phyloP scores from a whole-genome alignment of 108 stramenopile species.

The Nitzschia palea region DNA sequence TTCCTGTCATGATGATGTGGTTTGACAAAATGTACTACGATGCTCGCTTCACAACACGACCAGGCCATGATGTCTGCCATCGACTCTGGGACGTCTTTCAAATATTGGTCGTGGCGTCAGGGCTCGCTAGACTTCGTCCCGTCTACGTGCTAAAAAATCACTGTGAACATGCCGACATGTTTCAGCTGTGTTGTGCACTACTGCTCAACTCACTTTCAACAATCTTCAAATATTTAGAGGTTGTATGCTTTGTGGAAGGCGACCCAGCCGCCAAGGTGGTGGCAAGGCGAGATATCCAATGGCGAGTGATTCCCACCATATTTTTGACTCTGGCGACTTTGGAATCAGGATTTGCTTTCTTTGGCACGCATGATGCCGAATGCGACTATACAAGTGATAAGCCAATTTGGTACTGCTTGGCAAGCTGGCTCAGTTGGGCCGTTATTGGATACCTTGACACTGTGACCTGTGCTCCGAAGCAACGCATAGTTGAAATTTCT shows the following conservation, averaged over 20 bases:
- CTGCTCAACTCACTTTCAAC: conserved; percentile 14
- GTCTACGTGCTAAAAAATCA: conserved; percentile 26
- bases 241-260: conserved; percentile 12
- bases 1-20: conserved; percentile 33
- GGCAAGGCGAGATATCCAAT: conserved; percentile 15
- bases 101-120: conserved; percentile 22
- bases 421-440: conserved; percentile 22
- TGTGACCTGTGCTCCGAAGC: conserved; percentile 15
- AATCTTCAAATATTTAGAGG: conserved; percentile 25
- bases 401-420: conserved; percentile 7
- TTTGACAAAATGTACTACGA: conserved; percentile 34
- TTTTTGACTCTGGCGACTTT: conserved; percentile 21
- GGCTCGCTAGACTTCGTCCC: conserved; percentile 35
- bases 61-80: conserved; percentile 33
- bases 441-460: conserved; percentile 3
- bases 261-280: conserved; percentile 24
- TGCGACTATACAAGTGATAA: conserved; percentile 1
- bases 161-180: conserved; percentile 30
- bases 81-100: conserved; percentile 26
- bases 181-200: conserved; percentile 30
- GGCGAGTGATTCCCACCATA: conserved; percentile 2
- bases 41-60: conserved; percentile 26
- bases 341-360: conserved; percentile 17
- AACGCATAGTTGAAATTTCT: conserved; percentile 1
- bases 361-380: neutral